phyloP scores from a whole-genome alignment of 2,329 filamentous ascomycete species.

The Leptographium wingfieldii region DNA sequence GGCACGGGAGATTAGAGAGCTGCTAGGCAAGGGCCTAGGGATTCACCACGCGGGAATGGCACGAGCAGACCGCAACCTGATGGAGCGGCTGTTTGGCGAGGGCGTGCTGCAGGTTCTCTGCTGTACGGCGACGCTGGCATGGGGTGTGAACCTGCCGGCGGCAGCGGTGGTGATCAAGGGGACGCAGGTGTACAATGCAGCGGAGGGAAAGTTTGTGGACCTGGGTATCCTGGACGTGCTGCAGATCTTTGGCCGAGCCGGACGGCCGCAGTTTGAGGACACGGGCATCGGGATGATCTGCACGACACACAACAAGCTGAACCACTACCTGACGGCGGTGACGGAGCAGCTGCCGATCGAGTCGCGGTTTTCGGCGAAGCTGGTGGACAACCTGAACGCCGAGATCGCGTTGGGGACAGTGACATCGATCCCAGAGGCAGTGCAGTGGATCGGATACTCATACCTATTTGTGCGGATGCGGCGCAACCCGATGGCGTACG shows the following conservation, averaged over 20 bases:
- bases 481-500: conserved; percentile 79
- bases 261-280: conserved; percentile 94
- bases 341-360: conserved; percentile 96
- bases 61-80: conserved; percentile 84
- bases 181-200: conserved; percentile 90
- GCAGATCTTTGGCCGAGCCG: conserved; percentile 96
- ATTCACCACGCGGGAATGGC: conserved; percentile 97
- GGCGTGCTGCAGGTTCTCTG: conserved; percentile 95
- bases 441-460: conserved; percentile 96
- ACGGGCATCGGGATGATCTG: conserved; percentile 97
- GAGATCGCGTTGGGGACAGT: conserved; percentile 91
- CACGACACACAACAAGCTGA: conserved; percentile 84
- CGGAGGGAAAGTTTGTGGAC: conserved; percentile 94
- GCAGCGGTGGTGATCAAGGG: conserved; percentile 97
- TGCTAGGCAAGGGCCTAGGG: conserved; percentile 82
- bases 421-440: conserved; percentile 83
- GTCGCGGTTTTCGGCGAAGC: conserved; percentile 83
- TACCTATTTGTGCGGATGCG: conserved; percentile 97
- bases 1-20: conserved; percentile 75
- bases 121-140: conserved; percentile 94
- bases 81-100: conserved; percentile 81
- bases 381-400: conserved; percentile 94
- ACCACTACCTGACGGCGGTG: conserved; percentile 83
- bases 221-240: conserved; percentile 92
- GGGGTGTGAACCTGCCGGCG: conserved; percentile 96